Evolutionary conservation across 75 land plant species (phyloP), one percentile per base, ranked within the genome.

Genomic region (Ceratopteris richardii): DNA sequence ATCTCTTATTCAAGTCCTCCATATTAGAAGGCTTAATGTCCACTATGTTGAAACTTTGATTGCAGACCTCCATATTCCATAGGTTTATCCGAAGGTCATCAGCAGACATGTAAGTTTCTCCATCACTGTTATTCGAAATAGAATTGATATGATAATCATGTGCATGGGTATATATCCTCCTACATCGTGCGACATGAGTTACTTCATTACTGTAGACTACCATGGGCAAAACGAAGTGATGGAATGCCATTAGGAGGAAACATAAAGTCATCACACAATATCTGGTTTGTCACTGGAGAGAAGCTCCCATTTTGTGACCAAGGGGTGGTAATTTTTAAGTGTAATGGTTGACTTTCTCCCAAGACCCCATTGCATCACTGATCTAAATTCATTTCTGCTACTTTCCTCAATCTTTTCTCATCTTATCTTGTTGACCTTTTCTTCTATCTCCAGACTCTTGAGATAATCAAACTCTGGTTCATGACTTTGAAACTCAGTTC

Each of bases 381-480:
- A 46, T 80, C 82, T 36, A 83, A 26, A 63, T 86, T 90, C 64
- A 79, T 66, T 1, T 86, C 81, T 40, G 25, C 59, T 17, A 90
- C 70, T 66, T 69, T 83, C 67, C 83, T 86, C 24, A 90, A 57
- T 70, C 83, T 86, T 74, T 86, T 90, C 60, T 90, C 97, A 92
- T 69, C 94, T 80, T 42, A 91, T 88, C 54, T 91, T 91, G 74
- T 91, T 91, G 66, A 91, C 88, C 66, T 91, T 91, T 69, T 91
- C 97, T 63, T 91, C 97, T 61, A 91, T 91, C 70, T 91, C 97
- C 88, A 91, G 79, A 69, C 97, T 92, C 72, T 92, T 92, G 27
- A 92, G 77, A 69, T 92, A 92, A 52, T 92, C 97, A 73, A 92
- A 92, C 97, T 72, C 76, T 33, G 77, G 77, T 56, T 74, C 77